These are phyloP conservation scores for Acanthamoeba quina DNA, from an alignment of 208 protist genomes.

Conservation along the genomic window DNA sequence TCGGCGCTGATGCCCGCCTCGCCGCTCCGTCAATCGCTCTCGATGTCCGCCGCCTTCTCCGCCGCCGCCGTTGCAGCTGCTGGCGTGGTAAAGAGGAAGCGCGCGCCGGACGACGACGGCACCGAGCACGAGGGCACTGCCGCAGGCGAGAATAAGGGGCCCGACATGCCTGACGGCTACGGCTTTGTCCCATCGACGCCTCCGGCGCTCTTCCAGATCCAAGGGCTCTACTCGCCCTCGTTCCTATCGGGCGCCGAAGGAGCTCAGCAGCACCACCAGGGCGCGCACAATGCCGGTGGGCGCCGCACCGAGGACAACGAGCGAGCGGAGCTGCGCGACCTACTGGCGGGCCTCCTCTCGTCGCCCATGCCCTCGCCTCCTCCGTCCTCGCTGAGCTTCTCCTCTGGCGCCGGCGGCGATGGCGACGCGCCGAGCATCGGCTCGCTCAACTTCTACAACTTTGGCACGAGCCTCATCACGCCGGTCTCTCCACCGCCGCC, in stretches of 20 bases:
- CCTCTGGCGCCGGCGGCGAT: background rate
- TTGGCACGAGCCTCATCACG: background rate
- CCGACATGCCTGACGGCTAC: background rate
- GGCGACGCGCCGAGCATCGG: too few relatives aligned
- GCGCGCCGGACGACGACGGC: background rate
- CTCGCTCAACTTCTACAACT: background rate
- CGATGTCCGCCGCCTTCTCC: background rate
- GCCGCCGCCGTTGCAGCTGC: background rate
- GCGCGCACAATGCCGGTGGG: background rate
- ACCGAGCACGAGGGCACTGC: background rate
- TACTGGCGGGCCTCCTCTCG: slow-evolving; percentile 10
- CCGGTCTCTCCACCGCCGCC: background rate
- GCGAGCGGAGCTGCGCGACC: background rate
- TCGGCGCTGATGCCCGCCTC: background rate
- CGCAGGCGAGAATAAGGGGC: background rate
- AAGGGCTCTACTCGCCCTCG: background rate
- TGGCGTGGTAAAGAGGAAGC: background rate
- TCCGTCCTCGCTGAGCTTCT: background rate
- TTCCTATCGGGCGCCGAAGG: background rate
- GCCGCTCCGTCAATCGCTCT: background rate
- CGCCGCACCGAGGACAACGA: background rate
- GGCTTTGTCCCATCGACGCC: background rate
- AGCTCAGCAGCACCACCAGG: background rate
- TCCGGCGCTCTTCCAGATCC: background rate
- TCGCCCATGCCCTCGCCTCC: slow-evolving; percentile 47